Percentiles rank a stretch among this genome's conserved stretches.
Conservation (phyloP, 106 monocot genomes). For the Acanthochlamys bracteata region DNA sequence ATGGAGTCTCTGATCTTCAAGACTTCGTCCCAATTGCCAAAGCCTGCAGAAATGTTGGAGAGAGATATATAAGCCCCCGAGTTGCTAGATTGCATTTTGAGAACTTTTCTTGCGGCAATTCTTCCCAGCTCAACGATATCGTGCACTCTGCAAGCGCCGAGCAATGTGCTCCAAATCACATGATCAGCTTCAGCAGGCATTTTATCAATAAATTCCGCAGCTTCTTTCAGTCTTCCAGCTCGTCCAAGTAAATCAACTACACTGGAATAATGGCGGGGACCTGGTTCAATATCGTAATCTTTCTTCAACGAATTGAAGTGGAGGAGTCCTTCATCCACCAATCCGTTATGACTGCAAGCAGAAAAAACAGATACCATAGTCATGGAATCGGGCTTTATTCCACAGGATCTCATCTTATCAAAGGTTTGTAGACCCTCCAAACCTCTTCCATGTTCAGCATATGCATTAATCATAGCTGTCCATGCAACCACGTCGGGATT, state of each 20-base stretch:
- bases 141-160: slow-evolving; percentile 64
- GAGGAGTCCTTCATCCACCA: slow-evolving; percentile 48
- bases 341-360: slow-evolving; percentile 59
- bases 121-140: slow-evolving; percentile 47
- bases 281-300: slow-evolving; percentile 42
- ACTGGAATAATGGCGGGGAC: slow-evolving; percentile 42
- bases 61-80: slow-evolving; percentile 43
- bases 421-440: slow-evolving; percentile 43
- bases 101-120: slow-evolving; percentile 39
- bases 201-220: slow-evolving; percentile 34
- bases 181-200: slow-evolving; percentile 42
- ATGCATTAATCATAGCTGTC: slow-evolving; percentile 65
- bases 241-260: slow-evolving; percentile 59
- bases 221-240: slow-evolving; percentile 53
- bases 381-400: slow-evolving; percentile 41
- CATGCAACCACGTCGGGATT: slow-evolving; percentile 48
- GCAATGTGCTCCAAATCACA: slow-evolving; percentile 56
- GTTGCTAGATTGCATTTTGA: slow-evolving; percentile 36
- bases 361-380: slow-evolving; percentile 43
- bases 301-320: slow-evolving; percentile 47
- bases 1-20: slow-evolving; percentile 42
- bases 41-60: slow-evolving; percentile 49
- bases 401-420: slow-evolving; percentile 35
- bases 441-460: slow-evolving; percentile 62
- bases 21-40: slow-evolving; percentile 63